Evolutionary conservation across 108 stramenopile species (phyloP).

Genomic region (Cyclotella choctawhatcheeana): DNA sequence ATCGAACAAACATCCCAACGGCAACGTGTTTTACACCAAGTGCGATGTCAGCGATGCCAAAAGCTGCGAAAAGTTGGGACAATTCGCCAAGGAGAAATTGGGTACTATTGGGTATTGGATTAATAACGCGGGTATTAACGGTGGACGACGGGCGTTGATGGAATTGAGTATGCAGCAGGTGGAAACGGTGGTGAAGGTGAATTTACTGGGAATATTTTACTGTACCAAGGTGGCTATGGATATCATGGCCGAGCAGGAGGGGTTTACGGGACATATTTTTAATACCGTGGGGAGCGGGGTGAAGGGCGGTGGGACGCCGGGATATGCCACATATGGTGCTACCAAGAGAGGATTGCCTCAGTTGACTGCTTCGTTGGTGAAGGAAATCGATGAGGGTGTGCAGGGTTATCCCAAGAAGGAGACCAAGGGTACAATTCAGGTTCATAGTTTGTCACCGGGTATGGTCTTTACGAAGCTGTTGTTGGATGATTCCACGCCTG

Average conservation of each 20-base stretch:
- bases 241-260: conserved; percentile 84
- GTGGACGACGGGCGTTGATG: conserved; percentile 80
- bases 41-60: conserved; percentile 84
- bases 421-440: conserved; percentile 79
- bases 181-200: conserved; percentile 87
- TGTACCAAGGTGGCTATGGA: conserved; percentile 91
- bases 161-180: conserved; percentile 79
- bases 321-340: conserved; percentile 92
- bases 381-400: conserved; percentile 88
- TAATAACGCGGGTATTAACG: conserved; percentile 93
- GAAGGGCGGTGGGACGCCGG: conserved; percentile 92
- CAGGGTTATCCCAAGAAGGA: conserved; percentile 85
- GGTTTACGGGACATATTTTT: conserved; percentile 87
- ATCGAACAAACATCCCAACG: conserved; percentile 66
- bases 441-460: conserved; percentile 88
- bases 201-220: conserved; percentile 83
- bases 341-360: conserved; percentile 93
- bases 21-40: conserved; percentile 77
- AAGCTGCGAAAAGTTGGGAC: conserved; percentile 67
- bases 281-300: conserved; percentile 93
- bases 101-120: conserved; percentile 91
- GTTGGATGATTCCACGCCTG: conserved; percentile 88
- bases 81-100: conserved; percentile 80
- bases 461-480: conserved; percentile 94
- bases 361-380: conserved; percentile 82